These are phyloP conservation scores for Nematodospora anomalae DNA, from an alignment of 1,139 yeast species.

Conservation along the genomic window DNA sequence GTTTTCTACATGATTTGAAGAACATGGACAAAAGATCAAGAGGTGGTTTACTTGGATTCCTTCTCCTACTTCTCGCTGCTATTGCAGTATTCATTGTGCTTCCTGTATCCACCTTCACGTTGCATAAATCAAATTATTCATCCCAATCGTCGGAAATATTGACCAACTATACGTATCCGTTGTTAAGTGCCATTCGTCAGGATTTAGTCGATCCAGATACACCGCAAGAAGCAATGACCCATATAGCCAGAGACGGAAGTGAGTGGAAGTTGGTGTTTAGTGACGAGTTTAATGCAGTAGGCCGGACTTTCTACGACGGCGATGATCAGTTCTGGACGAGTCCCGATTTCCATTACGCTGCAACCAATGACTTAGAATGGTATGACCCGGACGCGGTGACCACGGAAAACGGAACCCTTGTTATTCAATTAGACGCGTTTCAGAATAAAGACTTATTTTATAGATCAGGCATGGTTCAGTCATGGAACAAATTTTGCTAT, in stretches of 20 bases:
- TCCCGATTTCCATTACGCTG: slow-evolving; percentile 72
- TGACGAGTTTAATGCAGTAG: slow-evolving; percentile 81
- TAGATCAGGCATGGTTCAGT: slow-evolving; percentile 83
- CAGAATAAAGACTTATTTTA: slow-evolving; percentile 69
- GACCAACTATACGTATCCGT: slow-evolving; percentile 60
- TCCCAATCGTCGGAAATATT: slow-evolving; percentile 44
- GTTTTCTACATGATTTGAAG: slow-evolving; percentile 59
- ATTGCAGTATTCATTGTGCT: slow-evolving; percentile 65
- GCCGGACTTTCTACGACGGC: slow-evolving; percentile 77
- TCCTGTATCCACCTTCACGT: slow-evolving; percentile 76
- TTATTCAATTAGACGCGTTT: slow-evolving; percentile 67
- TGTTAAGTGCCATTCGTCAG: slow-evolving; percentile 60
- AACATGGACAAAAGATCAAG: slow-evolving; percentile 59
- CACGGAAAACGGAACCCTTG: slow-evolving; percentile 66
- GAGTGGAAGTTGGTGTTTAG: slow-evolving; percentile 71
- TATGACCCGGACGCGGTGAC: slow-evolving; percentile 79
- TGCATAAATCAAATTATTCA: slow-evolving; percentile 40
- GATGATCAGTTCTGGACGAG: slow-evolving; percentile 86
- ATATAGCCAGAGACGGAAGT: slow-evolving; percentile 53
- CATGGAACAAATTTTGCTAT: slow-evolving; percentile 81
- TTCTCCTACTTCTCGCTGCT: slow-evolving; percentile 55
- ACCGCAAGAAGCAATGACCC: slow-evolving; percentile 52
- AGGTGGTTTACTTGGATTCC: slow-evolving; percentile 56
- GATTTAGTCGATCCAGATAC: slow-evolving; percentile 75
- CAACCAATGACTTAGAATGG: slow-evolving; percentile 85